Evolutionary conservation across 176 grass and related monocot species (phyloP), one percentile per base, ranked within the genome.

Genomic region (Puya raimondii): DNA sequence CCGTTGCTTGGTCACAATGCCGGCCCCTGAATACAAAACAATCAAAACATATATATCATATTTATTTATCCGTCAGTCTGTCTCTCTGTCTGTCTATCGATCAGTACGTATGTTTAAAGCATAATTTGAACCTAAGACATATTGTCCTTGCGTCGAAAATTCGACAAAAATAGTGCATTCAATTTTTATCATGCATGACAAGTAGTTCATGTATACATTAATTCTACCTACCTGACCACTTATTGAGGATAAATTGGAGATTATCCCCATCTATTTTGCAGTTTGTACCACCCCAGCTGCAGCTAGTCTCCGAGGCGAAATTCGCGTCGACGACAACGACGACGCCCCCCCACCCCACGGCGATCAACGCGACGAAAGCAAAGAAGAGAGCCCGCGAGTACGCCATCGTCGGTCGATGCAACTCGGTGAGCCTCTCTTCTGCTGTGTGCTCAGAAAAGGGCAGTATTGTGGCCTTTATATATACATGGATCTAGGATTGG

Each of bases 1-100:
- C 80, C 84, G 81, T 20, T 58, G 47, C 79, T 82, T 93, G 12
- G 70, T 83, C 49, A 47, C 48, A 66, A 93, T 84, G 71, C 74
- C 81, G 0, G 81, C 80, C 49, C 89, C 85, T 81, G 64, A 59
- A 77, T 42, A 8, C 5, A 1, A 9, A 20, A 59, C 7, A 59
- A 59, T 0, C 8, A 17, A 17, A 59, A 9, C n/a, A n/a, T n/a
- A 4, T 6, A 59, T 21, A 21, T 20, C 20, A 59, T 26, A 17
- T 17, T n/a, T 17, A 17, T 9, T 59, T 17, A 1, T 58, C 1
- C 16, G 5, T n/a, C 7, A 16, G 12, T 20, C 14, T 17, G 11
- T 2, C 17, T 57, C 9, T 57, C 1, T 12, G 4, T 12, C 1
- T n/a, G 15, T 15, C 14, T 15, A 54, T 54, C 2, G 12, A 54